Evolutionary conservation across 768 basidiomycete species (phyloP), one percentile per base, ranked within the genome.

Genomic region (Boletus rubescentipes): DNA sequence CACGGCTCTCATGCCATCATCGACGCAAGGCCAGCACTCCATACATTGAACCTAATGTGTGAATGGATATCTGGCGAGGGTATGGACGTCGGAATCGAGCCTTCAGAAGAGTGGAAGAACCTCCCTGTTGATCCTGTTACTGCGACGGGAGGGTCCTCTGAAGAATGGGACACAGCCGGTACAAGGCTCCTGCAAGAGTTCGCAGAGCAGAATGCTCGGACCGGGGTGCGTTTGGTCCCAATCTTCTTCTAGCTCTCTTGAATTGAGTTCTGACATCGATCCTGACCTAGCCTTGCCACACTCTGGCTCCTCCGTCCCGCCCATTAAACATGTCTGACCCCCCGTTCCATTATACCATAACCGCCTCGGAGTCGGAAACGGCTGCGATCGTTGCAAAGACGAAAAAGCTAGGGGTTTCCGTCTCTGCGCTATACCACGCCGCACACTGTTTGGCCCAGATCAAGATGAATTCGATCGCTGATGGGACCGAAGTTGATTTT

Each of bases 81-180:
- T 0, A 51, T 65, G 46, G 49, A 55, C 8, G 39, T 65, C 32
- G 29, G 0, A 10, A 49, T 62, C 5, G 38, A 54, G 0, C 54
- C 46, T 38, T 57, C 34, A 10, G 52, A 64, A 30, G 66, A 69
- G 34, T 65, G 65, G 65, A 59, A 51, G 23, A 59, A 67, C 36
- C 62, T 67, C 14, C 67, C 67, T 0, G 54, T 57, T 5, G 67
- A 68, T 21, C 65, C 62, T 8, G 53, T 67, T 23, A 51, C 50
- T 30, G 67, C 66, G 2, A 69, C 53, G 0, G 66, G 67, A 11
- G 65, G 66, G 5, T 49, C 32, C 9, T 54, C 44, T n/a, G 16
- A 48, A 3, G 59, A 51, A 21, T 69, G 67, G 66, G 49, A 43
- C 10, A 53, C 48, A 5, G 43, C 11, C 1, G 67, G 65, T 16